Evolutionary conservation across 257 asterid species (phyloP), one percentile per base, ranked within the genome.

Genomic region (Osmanthus fragrans): DNA sequence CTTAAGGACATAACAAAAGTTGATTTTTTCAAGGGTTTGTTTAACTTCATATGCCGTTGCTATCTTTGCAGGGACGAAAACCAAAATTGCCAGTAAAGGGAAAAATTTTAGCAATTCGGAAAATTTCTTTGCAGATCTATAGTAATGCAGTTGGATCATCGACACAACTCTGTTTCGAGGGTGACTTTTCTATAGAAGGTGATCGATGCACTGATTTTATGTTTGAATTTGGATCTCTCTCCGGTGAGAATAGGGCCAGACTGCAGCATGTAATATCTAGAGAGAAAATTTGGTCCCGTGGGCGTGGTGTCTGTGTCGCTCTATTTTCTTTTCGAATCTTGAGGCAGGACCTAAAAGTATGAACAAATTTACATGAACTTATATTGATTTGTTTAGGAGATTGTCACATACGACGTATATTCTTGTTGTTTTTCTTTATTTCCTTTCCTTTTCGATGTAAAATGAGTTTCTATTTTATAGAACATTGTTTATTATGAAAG

Each of bases 81-180:
- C 82, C 84, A 92, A 88, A 79, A 84, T 69, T 47, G 74, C 72
- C 32, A 84, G 73, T 77, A 87, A 86, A 81, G 85, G 92, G 36
- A 81, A 77, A 27, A 81, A 76, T 45, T 37, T 79, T 21, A 70
- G 85, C 80, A 82, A 72, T 75, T 75, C 93, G 71, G 85, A 42
- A 83, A 88, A 60, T 71, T 94, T 94, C 85, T 94, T 94, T 73
- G 93, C 96, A 21, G 98, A 89, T 73, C 68, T 94, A 51, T 88
- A 90, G 83, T 42, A 60, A 73, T 67, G 33, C 10, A 30, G 69
- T 15, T 21, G 15, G 51, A 21, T 45, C 3, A 18, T 19, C 25
- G 19, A 19, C 63, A 7, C 63, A 54, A 19, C 25, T 54, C 63
- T 19, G 64, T 54, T 54, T 6, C 2, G 23, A 54, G 64, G 47